phyloP scores from a whole-genome alignment of 148 eudicot genomes.

The Rhododendron williamsianum region DNA sequence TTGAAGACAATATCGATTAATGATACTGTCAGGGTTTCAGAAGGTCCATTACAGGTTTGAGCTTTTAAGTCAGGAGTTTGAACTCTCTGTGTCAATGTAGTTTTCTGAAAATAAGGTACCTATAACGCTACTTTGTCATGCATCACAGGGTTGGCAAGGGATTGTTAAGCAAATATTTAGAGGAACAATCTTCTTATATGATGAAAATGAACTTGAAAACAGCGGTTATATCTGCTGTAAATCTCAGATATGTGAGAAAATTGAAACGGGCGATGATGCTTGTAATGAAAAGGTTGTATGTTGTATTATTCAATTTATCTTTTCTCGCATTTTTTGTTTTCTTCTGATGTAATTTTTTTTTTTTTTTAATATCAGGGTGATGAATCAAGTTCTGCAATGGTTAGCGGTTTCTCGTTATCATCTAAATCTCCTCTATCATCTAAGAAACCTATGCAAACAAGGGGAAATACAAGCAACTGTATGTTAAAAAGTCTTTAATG shows the following conservation, averaged over 20 bases:
- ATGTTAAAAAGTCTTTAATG: conserved; percentile 14
- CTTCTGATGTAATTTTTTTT: neutral
- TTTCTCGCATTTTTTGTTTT: neutral
- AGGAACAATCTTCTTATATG: conserved; percentile 63
- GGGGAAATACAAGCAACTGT: conserved; percentile 52
- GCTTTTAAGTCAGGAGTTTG: conserved; percentile 6
- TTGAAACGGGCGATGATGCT: conserved; percentile 37
- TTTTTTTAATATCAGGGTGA: conserved; percentile 44
- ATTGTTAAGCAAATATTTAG: conserved; percentile 71
- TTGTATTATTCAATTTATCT: neutral
- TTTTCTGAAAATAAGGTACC: neutral
- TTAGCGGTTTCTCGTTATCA: conserved; percentile 59
- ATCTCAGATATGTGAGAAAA: conserved; percentile 63
- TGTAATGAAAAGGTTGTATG: conserved; percentile 60
- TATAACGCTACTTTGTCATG: neutral
- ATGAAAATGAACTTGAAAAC: conserved; percentile 67
- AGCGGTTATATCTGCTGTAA: conserved; percentile 67
- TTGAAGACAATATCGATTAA: conserved; percentile 57
- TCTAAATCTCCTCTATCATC: conserved; percentile 76
- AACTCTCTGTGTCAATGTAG: neutral
- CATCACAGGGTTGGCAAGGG: conserved; percentile 70
- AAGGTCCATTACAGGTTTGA: conserved; percentile 79
- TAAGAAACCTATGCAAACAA: conserved; percentile 50
- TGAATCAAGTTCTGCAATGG: conserved; percentile 47
- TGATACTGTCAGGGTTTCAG: conserved; percentile 54